A percentile compares a stretch with the other conserved stretches of the same genome.
phyloP scores from a whole-genome alignment of 805 yeast genomes.

The Torulaspora delbrueckii region DNA sequence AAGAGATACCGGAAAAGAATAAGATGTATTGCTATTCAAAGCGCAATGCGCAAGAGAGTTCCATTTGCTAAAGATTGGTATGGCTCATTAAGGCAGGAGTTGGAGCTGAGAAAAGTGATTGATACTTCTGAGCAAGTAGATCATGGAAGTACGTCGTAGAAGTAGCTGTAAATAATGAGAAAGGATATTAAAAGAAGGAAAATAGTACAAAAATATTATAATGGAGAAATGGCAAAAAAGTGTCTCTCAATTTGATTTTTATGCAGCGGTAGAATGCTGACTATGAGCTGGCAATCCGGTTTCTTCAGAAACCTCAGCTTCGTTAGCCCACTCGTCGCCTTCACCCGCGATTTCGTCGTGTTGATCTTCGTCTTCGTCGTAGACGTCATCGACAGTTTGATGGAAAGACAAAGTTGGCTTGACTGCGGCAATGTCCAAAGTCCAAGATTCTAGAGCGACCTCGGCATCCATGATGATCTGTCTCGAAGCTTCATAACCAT shows the following conservation, averaged over 20 bases:
- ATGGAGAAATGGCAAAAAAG: not conserved
- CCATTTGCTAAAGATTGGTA: slow-evolving; percentile 34
- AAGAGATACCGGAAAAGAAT: slow-evolving; percentile 17
- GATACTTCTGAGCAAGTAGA: not conserved
- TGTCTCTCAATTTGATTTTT: not conserved
- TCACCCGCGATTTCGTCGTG: slow-evolving; percentile 35
- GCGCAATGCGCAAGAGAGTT: slow-evolving; percentile 30
- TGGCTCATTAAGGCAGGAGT: slow-evolving; percentile 30
- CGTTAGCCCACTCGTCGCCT: slow-evolving; percentile 23
- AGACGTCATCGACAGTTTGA: slow-evolving; percentile 62
- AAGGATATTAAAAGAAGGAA: slow-evolving; percentile 6
- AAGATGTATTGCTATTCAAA: slow-evolving; percentile 23
- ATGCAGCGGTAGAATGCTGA: not conserved
- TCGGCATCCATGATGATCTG: slow-evolving; percentile 97
- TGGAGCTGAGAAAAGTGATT: slow-evolving; percentile 24
- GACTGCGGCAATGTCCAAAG: slow-evolving; percentile 89
- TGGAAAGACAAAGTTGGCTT: slow-evolving; percentile 88
- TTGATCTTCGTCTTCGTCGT: slow-evolving; percentile 45
- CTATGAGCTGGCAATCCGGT: slow-evolving; percentile 2
- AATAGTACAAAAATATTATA: slow-evolving; percentile 10
- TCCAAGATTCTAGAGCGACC: slow-evolving; percentile 93
- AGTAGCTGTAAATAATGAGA: not conserved
- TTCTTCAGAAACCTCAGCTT: slow-evolving; percentile 10
- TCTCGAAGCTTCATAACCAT: slow-evolving; percentile 96
- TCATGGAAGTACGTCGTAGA: not conserved